Evolutionary conservation across 495 filamentous ascomycete genomes (phyloP).

Genomic region (Saxophila tyrrhenica): DNA sequence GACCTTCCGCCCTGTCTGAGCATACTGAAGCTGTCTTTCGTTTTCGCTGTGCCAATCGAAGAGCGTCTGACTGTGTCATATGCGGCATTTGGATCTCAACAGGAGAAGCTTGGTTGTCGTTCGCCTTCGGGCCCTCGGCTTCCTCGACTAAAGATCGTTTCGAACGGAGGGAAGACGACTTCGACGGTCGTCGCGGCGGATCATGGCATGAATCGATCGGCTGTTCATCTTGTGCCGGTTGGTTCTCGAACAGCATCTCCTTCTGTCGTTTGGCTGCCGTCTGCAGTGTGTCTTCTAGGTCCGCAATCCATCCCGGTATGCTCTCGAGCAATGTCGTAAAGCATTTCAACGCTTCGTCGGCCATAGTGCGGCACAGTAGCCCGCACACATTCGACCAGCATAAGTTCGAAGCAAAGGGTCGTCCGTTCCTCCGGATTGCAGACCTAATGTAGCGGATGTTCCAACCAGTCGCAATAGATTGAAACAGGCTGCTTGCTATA

Average conservation of each 20-base stretch:
- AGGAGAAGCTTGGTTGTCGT: constrained; percentile 21
- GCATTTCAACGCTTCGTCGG: constrained; percentile 12
- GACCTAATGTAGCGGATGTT: background rate
- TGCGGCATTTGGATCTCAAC: constrained; percentile 25
- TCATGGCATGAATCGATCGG: background rate
- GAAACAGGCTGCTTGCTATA: too few species aligned
- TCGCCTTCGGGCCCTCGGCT: background rate
- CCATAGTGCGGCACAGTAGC: constrained; percentile 12
- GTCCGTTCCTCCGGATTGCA: constrained; percentile 1
- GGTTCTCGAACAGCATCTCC: constrained; percentile 5
- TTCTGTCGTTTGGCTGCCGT: background rate
- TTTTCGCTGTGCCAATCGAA: constrained; percentile 39
- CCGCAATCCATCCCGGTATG: constrained; percentile 15
- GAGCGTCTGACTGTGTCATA: constrained; percentile 23
- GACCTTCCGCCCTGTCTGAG: constrained; percentile 32
- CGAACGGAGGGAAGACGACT: constrained; percentile 2
- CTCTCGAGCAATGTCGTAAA: constrained; percentile 11
- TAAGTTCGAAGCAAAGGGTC: background rate
- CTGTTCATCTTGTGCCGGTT: constrained; percentile 1
- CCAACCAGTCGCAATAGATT: background rate
- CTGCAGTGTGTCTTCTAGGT: constrained; percentile 9
- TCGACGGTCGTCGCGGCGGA: background rate
- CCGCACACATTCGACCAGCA: background rate
- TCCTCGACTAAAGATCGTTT: background rate
- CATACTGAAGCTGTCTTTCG: constrained; percentile 49